A percentile compares a stretch with the other conserved stretches of the same genome.
Evolutionary conservation across 345 rosid genomes (phyloP).

Genomic region (Salix arbutifolia): DNA sequence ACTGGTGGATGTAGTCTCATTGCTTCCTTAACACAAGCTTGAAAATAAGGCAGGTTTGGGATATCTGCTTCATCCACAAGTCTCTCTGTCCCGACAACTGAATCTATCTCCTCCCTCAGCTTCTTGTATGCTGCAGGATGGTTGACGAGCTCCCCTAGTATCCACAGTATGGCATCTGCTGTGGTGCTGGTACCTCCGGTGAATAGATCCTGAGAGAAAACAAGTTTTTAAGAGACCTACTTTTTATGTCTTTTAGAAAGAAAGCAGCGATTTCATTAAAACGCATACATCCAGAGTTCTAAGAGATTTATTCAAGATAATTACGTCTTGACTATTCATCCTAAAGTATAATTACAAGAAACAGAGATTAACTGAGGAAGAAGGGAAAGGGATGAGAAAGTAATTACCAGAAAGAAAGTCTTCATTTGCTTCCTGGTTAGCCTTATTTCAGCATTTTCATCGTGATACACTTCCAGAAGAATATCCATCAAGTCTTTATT

Average conservation of each 20-base stretch:
- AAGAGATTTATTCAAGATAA: background rate
- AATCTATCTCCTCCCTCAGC: constrained; percentile 13
- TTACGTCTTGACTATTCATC: background rate
- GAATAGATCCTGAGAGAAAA: constrained; percentile 10
- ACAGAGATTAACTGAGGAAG: background rate
- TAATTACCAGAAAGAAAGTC: constrained; percentile 34
- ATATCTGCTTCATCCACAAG: constrained; percentile 18
- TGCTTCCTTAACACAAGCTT: constrained; percentile 18
- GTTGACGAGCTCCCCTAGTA: constrained; percentile 11
- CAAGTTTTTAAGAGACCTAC: background rate
- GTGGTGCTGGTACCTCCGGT: constrained; percentile 18
- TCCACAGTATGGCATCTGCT: constrained; percentile 18
- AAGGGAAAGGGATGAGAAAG: background rate
- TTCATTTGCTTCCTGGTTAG: constrained; percentile 35
- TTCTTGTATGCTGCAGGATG: constrained; percentile 16
- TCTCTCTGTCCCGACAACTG: background rate
- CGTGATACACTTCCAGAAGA: constrained; percentile 33
- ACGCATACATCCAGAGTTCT: too few relatives aligned
- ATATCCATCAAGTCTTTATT: constrained; percentile 45
- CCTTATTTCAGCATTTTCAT: constrained; percentile 33
- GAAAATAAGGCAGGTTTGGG: constrained; percentile 11
- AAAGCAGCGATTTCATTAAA: too few relatives aligned
- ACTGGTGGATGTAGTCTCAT: constrained; percentile 8
- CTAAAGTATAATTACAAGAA: background rate
- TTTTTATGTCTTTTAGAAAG: too few relatives aligned